phyloP scores from a whole-genome alignment of 2,329 filamentous ascomycete species.

The Ampelomyces quisqualis region DNA sequence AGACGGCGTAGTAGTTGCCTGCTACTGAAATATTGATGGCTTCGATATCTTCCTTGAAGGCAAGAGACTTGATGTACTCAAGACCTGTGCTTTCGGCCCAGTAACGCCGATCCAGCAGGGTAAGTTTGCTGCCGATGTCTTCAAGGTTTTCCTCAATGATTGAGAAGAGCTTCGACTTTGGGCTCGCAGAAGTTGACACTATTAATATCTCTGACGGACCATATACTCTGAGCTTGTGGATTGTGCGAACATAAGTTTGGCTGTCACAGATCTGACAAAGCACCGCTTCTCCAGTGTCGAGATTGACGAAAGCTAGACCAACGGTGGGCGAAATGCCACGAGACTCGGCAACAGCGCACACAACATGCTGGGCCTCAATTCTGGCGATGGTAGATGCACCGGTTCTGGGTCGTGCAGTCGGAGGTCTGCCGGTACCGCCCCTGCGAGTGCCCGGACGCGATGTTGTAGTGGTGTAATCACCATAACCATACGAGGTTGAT shows the following conservation, averaged over 20 bases:
- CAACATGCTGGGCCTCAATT: constrained; percentile 64
- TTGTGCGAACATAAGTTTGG: constrained; percentile 83
- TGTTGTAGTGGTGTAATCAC: constrained; percentile 40
- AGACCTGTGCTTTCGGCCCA: constrained; percentile 80
- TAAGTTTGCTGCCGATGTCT: constrained; percentile 58
- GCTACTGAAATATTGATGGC: constrained; percentile 75
- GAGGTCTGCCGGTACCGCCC: constrained; percentile 39
- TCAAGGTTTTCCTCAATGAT: constrained; percentile 72
- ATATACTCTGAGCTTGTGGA: constrained; percentile 82
- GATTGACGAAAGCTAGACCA: constrained; percentile 82
- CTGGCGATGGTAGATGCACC: constrained; percentile 59
- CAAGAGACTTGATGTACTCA: constrained; percentile 76
- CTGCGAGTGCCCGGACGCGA: constrained; percentile 38
- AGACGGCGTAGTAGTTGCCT: constrained; percentile 84
- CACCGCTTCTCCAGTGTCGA: constrained; percentile 79
- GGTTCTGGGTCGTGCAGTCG: constrained; percentile 55
- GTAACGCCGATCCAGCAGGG: constrained; percentile 70
- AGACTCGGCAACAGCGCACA: constrained; percentile 88
- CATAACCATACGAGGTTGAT: constrained; percentile 39
- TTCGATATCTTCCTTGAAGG: constrained; percentile 76
- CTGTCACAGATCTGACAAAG: constrained; percentile 91
- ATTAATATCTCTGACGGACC: constrained; percentile 79
- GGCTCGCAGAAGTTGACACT: constrained; percentile 68
- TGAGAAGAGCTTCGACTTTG: constrained; percentile 70
- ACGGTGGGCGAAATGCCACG: constrained; percentile 83